A percentile compares a stretch with the other conserved stretches of the same genome.
These are phyloP conservation scores for Moesziomyces globuligerus DNA, from an alignment of 1,284 basidiomycete genomes.

Conservation along the genomic window DNA sequence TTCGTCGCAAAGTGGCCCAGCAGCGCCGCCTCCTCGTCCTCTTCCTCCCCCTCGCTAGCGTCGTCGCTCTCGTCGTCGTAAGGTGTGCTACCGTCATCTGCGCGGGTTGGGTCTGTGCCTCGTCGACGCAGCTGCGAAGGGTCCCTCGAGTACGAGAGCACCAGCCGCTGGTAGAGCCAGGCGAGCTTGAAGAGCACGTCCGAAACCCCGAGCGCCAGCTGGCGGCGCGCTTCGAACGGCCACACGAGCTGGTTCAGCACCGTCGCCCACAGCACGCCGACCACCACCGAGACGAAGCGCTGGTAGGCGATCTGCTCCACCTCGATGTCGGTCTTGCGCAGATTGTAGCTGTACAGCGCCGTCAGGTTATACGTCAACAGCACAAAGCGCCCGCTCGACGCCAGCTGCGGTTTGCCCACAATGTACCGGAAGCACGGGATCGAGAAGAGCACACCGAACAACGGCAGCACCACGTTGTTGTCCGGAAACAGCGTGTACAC, in stretches of 20 bases:
- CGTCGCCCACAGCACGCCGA: conserved; percentile 88
- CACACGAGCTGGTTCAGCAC: conserved; percentile 90
- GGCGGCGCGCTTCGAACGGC: conserved; percentile 90
- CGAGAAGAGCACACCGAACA: conserved; percentile 89
- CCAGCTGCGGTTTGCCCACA: conserved; percentile 72
- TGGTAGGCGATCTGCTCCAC: conserved; percentile 79
- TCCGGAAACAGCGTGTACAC: conserved; percentile 78
- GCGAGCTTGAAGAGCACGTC: conserved; percentile 70
- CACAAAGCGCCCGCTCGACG: conserved; percentile 61
- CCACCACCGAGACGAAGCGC: conserved; percentile 82
- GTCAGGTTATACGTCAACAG: conserved; percentile 81
- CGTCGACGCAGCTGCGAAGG: conserved; percentile 11
- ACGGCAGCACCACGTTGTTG: conserved; percentile 78
- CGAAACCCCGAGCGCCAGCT: conserved; percentile 83
- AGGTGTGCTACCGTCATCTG: too few species aligned
- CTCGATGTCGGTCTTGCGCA: conserved; percentile 76
- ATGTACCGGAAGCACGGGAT: conserved; percentile 94
- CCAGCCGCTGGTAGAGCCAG: conserved; percentile 60
- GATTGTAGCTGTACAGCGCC: conserved; percentile 78
- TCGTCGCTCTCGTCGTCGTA: conserved; percentile 15
- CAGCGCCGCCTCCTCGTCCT: conserved; percentile 48
- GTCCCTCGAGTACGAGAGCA: conserved; percentile 57
- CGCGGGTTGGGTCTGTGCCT: not conserved
- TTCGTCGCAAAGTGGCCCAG: conserved; percentile 25
- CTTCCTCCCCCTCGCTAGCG: conserved; percentile 10